Base-by-base conservation (phyloP, 1,284 basidiomycete species). In the Cerioporus squamosus region DNA sequence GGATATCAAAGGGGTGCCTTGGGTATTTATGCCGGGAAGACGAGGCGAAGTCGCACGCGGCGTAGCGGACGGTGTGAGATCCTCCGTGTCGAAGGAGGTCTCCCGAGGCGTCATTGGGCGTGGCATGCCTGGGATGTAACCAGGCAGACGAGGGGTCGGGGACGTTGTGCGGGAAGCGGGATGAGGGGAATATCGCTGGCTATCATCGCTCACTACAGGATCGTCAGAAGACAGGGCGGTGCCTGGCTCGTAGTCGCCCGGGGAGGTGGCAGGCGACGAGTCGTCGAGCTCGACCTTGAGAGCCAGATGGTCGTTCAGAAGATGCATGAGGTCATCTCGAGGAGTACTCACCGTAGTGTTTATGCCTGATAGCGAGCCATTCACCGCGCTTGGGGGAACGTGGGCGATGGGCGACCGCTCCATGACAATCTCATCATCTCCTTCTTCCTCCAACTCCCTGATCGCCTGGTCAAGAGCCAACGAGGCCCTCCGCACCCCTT, bases 101-200 rank as follows among this genome's bases (percentile, higher is more conserved):
- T 90, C 87, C 58, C 84, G 84, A 22, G 91, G 91, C 10, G 91
- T 93, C 86, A 93, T 91, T 14, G 91, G 91, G 46, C 91, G 79
- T 33, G 89, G 89, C 91, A 93, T 93, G 5, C 91, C 91, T 38
- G 91, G 91, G 57, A 92, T 86, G 73, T 93, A 93, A n/a, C 91
- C 91, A 53, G 90, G 90, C 22, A 90, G 69, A 20, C 83, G 84
- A 55, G 85, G 86, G 2, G 83, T 80, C 51, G 88, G 88, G 38
- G 82, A 83, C 33, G 74, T 74, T 23, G 77, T 75, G 29, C 75
- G 75, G 39, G 77, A 75, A 58, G 74, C 75, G 60, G 76, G 72
- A 52, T 74, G 71, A 8, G 76, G 76, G 1, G 87, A 87, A 49
- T 81, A 71, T 18, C 79, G 80, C 26, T 77, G 79, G 53, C 77